Evolutionary conservation across 2,329 filamentous ascomycete genomes (phyloP), one percentile per base, ranked within the genome.

Genomic region (Pseudogymnoascus sp.): DNA sequence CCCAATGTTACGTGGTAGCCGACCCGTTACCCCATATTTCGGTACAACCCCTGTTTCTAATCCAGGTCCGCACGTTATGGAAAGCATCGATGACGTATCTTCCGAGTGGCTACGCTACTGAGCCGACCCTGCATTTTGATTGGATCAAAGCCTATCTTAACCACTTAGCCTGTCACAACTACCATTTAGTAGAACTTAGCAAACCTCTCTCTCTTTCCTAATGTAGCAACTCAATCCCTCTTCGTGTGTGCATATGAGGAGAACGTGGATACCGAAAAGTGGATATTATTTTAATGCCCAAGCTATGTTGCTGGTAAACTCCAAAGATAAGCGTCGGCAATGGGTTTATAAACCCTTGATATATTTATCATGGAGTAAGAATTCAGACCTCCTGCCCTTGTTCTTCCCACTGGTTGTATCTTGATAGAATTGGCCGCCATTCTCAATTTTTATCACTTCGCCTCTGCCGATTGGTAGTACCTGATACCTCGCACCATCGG

Each of bases 281-380:
- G 45, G 45, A 52, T 33, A 30, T 19, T 5, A 19, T 13, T 18
- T 33, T 30, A 18, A 52, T 52, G 26, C 45, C 26, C 45, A 30
- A 52, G 45, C 26, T 10, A 30, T 52, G 45, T 13, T 18, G 45
- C 26, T 52, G n/a, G 15, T 33, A 30, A 52, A 33, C 8, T 52
- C 15, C 9, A 33, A 33, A 30, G 23, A 33, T 52, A 52, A 30
- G 23, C 26, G 7, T 19, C n/a, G 10, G 15, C 45, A 52, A 30
- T 26, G 26, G 26, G 45, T 52, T 52, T 52, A 52, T 52, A 52
- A 52, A 52, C 45, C 45, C 26, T 52, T 52, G 26, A 52, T 52
- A 52, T 30, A 26, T 52, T 30, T 19, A 52, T 52, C 45, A 1
- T 30, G 15, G 23, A n/a, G 33, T 52, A 33, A 19, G 45, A 33